phyloP scores from a whole-genome alignment of 371 early-diverging fungal genomes.

The Actinomucor elegans region DNA sequence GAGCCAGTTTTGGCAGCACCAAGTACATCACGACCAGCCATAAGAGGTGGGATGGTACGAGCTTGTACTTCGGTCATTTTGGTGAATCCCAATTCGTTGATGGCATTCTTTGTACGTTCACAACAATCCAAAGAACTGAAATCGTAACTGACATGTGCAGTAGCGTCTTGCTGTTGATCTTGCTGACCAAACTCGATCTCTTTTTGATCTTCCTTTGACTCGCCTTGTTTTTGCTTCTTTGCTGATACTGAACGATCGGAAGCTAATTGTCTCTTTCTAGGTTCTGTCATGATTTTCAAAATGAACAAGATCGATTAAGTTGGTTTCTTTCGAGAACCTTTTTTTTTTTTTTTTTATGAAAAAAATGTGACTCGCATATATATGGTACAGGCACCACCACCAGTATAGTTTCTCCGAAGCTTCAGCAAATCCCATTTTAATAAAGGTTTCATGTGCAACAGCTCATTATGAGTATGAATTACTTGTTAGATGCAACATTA shows the following conservation, averaged over 20 bases:
- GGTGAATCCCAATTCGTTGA: constrained; percentile 90
- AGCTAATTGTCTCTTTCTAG: constrained; percentile 26
- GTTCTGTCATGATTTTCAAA: constrained; percentile 24
- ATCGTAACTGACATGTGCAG: constrained; percentile 30
- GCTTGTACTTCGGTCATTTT: constrained; percentile 99
- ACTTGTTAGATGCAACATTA: no score
- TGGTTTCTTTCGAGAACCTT: not conserved
- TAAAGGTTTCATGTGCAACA: no score
- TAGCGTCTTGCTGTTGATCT: constrained; percentile 63
- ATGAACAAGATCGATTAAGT: no score
- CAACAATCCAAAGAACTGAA: constrained; percentile 68
- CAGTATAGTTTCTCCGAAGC: no score
- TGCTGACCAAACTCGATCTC: constrained; percentile 4
- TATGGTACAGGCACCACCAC: no score
- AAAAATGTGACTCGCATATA: not conserved
- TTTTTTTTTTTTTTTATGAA: constrained; percentile 1
- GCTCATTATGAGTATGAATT: no score
- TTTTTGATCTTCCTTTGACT: not conserved
- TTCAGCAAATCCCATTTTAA: no score
- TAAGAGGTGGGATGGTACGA: constrained; percentile 89
- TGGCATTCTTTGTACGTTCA: constrained; percentile 77
- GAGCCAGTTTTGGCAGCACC: constrained; percentile 99
- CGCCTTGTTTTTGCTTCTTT: constrained; percentile 21
- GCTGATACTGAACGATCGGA: constrained; percentile 21
- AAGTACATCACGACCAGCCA: constrained; percentile 97